These are phyloP conservation scores for Hericium erinaceus DNA, from an alignment of 768 basidiomycete genomes.

Conservation along the genomic window DNA sequence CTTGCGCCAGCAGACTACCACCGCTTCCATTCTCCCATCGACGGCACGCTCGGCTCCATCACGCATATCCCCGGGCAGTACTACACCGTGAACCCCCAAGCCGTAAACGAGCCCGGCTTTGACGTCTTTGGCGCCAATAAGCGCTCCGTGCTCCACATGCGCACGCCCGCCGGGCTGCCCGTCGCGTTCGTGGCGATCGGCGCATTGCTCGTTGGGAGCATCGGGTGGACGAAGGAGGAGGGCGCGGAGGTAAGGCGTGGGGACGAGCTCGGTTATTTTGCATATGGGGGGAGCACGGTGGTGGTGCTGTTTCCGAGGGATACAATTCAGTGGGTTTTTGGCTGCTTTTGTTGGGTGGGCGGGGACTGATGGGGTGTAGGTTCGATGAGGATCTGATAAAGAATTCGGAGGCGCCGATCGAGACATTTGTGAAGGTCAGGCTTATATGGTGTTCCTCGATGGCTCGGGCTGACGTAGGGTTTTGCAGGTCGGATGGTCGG, in stretches of 20 bases:
- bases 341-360: background rate
- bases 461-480: background rate
- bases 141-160: slow-evolving; percentile 45
- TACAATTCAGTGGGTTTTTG: slow-evolving; percentile 27
- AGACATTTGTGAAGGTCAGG: background rate
- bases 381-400: background rate
- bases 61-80: slow-evolving; percentile 46
- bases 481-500: background rate
- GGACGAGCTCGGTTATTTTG: slow-evolving; percentile 57
- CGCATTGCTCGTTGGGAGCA: slow-evolving; percentile 73
- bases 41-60: slow-evolving; percentile 39
- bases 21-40: slow-evolving; percentile 66
- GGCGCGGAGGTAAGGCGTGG: slow-evolving; percentile 45
- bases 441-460: background rate
- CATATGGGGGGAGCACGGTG: slow-evolving; percentile 73
- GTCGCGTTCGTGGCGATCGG: slow-evolving; percentile 71
- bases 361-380: background rate
- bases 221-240: slow-evolving; percentile 53
- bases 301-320: slow-evolving; percentile 51
- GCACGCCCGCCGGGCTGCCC: slow-evolving; percentile 27
- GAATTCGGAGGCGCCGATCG: background rate
- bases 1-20: slow-evolving; percentile 80
- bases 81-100: slow-evolving; percentile 73
- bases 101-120: slow-evolving; percentile 55
- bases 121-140: slow-evolving; percentile 61